Base-by-base conservation (phyloP, 1,284 basidiomycete genomes). In the Exobasidium rhododendri region DNA sequence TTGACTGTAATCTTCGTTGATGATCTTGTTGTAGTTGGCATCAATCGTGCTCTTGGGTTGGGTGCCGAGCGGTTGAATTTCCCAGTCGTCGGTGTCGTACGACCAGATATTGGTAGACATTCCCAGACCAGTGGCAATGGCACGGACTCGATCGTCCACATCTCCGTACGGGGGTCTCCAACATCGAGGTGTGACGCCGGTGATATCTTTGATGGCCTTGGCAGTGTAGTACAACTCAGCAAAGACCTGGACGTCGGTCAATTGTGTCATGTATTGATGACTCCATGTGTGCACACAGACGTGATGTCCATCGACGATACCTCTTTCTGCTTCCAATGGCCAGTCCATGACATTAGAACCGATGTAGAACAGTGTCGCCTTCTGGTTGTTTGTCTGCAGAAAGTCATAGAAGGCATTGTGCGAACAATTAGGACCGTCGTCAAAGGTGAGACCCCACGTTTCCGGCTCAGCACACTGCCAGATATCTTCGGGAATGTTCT, bases 191-290 rank as follows among this genome's bases (percentile, higher is more conserved):
- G 83, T 83, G 13, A 84, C 77, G 52, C 83, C 83, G 13, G 81
- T 63, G 59, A 84, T 70, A 30, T 75, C 73, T 73, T 83, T 82
- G 80, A 84, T 83, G 51, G 75, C 74, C 68, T 82, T 76, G 50
- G 76, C 75, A 45, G 82, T 81, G 80, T 84, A 84, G 74, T 83
- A 85, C 20, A 85, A 78, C 74, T 85, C 83, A 43, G 83, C 83
- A 64, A 84, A 84, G 29, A 80, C 82, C 28, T 69, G 53, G 17
- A 62, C 60, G 50, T 65, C 61, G 35, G 35, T 20, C 20, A 69
- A 52, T 1, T 63, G 61, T 2, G 69, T 67, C 67, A 65, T 67
- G 51, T 66, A 66, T 24, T 20, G 62, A 57, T 64, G 68, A 7
- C 64, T 64, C 66, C 66, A 70, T 54, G 66, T 74, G 54, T 74